Conservation (phyloP, 192 early-diverging fungal genomes). For the Kappamyces sp. region DNA sequence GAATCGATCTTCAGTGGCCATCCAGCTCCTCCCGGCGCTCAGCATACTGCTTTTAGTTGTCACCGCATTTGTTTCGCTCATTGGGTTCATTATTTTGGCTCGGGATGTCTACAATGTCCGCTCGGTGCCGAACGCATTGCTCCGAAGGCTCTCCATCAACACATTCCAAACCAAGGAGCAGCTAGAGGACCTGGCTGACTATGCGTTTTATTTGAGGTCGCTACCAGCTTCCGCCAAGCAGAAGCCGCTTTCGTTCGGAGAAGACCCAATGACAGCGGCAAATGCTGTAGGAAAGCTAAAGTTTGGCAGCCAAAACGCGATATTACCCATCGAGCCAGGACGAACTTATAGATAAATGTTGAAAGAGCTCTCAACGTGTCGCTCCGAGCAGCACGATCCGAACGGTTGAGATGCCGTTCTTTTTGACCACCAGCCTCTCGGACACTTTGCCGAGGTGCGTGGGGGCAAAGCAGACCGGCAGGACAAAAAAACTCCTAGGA, state of each 20-base stretch:
- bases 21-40: not conserved
- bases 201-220: not conserved
- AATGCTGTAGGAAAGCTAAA: too few relatives aligned
- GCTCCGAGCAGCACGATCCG: conserved; percentile 6
- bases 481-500: conserved; percentile 5
- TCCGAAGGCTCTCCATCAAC: too few relatives aligned
- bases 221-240: not conserved
- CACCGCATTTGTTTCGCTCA: not conserved
- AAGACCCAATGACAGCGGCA: too few relatives aligned
- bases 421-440: conserved; percentile 8
- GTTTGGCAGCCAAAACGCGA: not conserved
- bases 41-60: not conserved
- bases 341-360: not conserved
- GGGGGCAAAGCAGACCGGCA: conserved; percentile 7
- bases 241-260: too few relatives aligned
- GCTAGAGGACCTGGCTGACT: too few relatives aligned
- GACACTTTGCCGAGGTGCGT: not conserved
- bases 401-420: conserved; percentile 6
- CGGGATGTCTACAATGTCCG: not conserved
- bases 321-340: conserved; percentile 2
- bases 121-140: too few relatives aligned
- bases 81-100: conserved; percentile 5
- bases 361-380: not conserved
- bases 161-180: too few relatives aligned
- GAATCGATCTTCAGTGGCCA: not conserved